Percentiles rank a stretch among this genome's conserved stretches.
phyloP scores from a whole-genome alignment of 2,329 filamentous ascomycete species.

The Scedosporium minutisporum region DNA sequence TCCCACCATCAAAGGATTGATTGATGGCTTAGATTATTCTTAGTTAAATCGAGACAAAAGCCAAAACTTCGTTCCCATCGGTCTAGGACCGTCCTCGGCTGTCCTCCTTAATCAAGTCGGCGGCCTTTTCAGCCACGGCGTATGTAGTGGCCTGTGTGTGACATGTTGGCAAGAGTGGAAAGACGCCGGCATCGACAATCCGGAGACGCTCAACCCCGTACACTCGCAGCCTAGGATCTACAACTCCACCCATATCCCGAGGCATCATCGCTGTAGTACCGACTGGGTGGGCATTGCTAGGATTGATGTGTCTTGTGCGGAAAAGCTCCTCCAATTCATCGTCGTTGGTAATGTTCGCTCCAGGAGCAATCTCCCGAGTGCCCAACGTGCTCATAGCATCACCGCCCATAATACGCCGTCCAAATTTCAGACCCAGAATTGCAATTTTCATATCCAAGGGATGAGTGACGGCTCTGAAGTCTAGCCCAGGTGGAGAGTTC shows the following conservation, averaged over 20 bases:
- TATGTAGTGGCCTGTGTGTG: conserved; percentile 21
- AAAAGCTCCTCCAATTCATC: conserved; percentile 17
- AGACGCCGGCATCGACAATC: conserved; percentile 25
- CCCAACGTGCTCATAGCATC: conserved; percentile 16
- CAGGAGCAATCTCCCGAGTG: conserved; percentile 24
- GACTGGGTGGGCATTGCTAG: conserved; percentile 13
- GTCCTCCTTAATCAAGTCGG: conserved; percentile 17
- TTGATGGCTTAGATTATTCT: too few species aligned
- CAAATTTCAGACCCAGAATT: conserved; percentile 19
- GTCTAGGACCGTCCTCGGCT: background rate
- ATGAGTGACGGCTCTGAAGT: conserved; percentile 26
- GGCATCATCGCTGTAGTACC: conserved; percentile 24
- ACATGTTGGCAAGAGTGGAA: conserved; percentile 22
- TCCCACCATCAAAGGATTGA: too few species aligned
- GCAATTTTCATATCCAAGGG: conserved; percentile 25
- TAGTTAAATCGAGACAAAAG: too few species aligned
- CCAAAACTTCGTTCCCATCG: too few species aligned
- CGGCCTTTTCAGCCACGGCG: conserved; percentile 21
- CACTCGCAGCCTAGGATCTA: conserved; percentile 21
- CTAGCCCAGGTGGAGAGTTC: conserved; percentile 39
- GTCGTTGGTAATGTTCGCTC: conserved; percentile 13
- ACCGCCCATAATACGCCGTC: conserved; percentile 16
- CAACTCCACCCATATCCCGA: conserved; percentile 22
- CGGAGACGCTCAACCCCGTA: conserved; percentile 23
- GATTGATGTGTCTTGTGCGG: conserved; percentile 3